Evolutionary conservation across 2,329 filamentous ascomycete genomes (phyloP).

Genomic region (Waltergamsia citrina): DNA sequence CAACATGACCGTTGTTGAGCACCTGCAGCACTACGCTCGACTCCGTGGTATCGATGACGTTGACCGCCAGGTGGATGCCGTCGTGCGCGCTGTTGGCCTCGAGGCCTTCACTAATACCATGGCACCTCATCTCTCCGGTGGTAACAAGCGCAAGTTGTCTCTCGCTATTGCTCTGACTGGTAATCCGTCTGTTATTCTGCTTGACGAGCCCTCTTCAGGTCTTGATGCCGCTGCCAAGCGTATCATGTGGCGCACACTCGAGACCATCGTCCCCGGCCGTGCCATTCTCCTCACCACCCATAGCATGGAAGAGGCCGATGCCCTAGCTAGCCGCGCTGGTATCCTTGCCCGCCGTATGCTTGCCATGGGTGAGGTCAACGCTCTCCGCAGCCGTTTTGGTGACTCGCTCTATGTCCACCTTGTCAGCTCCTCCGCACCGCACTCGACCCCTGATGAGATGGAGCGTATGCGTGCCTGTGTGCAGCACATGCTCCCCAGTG

Average conservation of each 20-base stretch:
- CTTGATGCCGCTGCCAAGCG: conserved; percentile 69
- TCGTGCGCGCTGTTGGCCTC: conserved; percentile 59
- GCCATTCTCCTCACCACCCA: conserved; percentile 67
- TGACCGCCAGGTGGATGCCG: conserved; percentile 49
- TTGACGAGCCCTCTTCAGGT: conserved; percentile 65
- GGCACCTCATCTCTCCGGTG: conserved; percentile 60
- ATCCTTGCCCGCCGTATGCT: conserved; percentile 78
- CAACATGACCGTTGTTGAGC: conserved; percentile 63
- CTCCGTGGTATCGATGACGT: conserved; percentile 54
- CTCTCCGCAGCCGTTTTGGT: conserved; percentile 61
- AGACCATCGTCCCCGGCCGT: conserved; percentile 53
- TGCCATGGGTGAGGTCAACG: conserved; percentile 61
- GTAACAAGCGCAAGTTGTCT: conserved; percentile 68
- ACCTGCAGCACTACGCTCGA: conserved; percentile 63
- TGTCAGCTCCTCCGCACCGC: conserved; percentile 60
- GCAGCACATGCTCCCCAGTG: conserved; percentile 42
- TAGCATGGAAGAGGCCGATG: conserved; percentile 74
- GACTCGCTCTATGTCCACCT: conserved; percentile 69
- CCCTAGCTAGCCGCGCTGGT: conserved; percentile 51
- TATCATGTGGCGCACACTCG: conserved; percentile 66
- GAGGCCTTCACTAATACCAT: conserved; percentile 50
- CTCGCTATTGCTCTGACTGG: conserved; percentile 69
- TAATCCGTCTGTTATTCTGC: conserved; percentile 61
- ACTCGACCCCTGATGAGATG: conserved; percentile 59
- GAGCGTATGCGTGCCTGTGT: conserved; percentile 55